Base-by-base conservation (phyloP, 2,329 filamentous ascomycete genomes). In the Dothideomycetidae sp. region DNA sequence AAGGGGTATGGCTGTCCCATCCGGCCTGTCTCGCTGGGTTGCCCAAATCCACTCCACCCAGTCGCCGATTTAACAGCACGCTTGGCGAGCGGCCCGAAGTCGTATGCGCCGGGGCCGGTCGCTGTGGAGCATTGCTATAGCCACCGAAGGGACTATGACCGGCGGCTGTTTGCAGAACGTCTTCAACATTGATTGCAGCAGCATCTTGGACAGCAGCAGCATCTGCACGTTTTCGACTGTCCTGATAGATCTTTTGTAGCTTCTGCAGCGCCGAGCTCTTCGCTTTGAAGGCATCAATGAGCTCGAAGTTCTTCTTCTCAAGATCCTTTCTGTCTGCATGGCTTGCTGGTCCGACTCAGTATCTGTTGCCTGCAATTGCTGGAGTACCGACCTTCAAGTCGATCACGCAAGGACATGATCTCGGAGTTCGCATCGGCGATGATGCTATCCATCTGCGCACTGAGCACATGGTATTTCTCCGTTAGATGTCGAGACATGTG, bases 371-470 rank as follows among this genome's bases (percentile, higher is more conserved):
- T 18, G 16, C 10, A 9, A n/a, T 2, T 15, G 15, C n/a, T 5
- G 29, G 14, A 50, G 11, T 3, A 48, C 66, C 39, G 44, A 80
- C 81, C 64, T 40, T 70, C 60, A 16, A 86, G 53, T 50, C 74
- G 78, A 18, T 72, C 69, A 36, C 79, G 74, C 10, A 90, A 58
- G 29, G 57, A 67, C 15, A 70, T 66, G 39, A 88, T 79, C 49
- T 88, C 75, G 1, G 71, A 56, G 49, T 88, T 85, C 5, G 82
- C 81, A 43, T 88, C 77, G 44, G 75, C 71, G 31, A 85, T 70
- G 1, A 81, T 64, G 48, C 78, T 79, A 48, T 90, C 79, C 52
- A 85, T 68, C 30, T 81, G 71, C 10, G 67, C 59, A 46, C 66
- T 79, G 11, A 90, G 59, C 2, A 56, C 63, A 1, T 67, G 61